Evolutionary conservation across 2,329 filamentous ascomycete species (phyloP).

Genomic region (Trichoderma hamatum): DNA sequence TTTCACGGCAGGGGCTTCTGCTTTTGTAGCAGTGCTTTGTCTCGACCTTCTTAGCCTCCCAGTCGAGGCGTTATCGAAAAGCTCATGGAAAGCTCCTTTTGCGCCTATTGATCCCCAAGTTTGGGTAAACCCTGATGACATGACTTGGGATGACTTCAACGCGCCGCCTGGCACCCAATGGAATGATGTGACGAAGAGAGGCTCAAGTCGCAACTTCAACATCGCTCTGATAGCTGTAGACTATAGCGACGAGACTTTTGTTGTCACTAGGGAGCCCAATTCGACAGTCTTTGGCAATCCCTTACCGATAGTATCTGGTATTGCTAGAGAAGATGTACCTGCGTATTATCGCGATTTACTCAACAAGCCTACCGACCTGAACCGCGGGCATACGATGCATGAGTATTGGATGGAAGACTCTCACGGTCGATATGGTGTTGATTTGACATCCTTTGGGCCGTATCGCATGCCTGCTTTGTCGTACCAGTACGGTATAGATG

Average conservation of each 20-base stretch:
- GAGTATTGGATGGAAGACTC: slow-evolving; percentile 63
- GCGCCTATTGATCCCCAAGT: slow-evolving; percentile 54
- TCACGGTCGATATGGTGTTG: slow-evolving; percentile 54
- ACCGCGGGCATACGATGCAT: slow-evolving; percentile 56
- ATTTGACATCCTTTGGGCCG: slow-evolving; percentile 55
- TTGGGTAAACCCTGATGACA: slow-evolving; percentile 57
- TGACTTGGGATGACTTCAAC: slow-evolving; percentile 55
- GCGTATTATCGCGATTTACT: slow-evolving; percentile 55
- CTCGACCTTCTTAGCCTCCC: background rate
- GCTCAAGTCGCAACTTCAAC: slow-evolving; percentile 56
- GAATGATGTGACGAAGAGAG: slow-evolving; percentile 48
- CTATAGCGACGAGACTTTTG: slow-evolving; percentile 53
- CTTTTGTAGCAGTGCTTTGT: background rate
- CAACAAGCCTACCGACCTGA: slow-evolving; percentile 53
- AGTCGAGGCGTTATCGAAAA: background rate
- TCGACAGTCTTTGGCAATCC: slow-evolving; percentile 57
- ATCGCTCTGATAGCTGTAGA: slow-evolving; percentile 58
- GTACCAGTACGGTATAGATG: slow-evolving; percentile 56
- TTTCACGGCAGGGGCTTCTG: background rate
- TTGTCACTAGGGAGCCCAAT: slow-evolving; percentile 48
- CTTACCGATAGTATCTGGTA: slow-evolving; percentile 45
- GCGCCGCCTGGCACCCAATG: slow-evolving; percentile 52
- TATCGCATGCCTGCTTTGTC: slow-evolving; percentile 52
- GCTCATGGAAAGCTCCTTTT: slow-evolving; percentile 45
- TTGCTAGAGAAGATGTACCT: slow-evolving; percentile 51